Conservation (phyloP, 208 protist species). For the Trypanosoma boissoni region DNA sequence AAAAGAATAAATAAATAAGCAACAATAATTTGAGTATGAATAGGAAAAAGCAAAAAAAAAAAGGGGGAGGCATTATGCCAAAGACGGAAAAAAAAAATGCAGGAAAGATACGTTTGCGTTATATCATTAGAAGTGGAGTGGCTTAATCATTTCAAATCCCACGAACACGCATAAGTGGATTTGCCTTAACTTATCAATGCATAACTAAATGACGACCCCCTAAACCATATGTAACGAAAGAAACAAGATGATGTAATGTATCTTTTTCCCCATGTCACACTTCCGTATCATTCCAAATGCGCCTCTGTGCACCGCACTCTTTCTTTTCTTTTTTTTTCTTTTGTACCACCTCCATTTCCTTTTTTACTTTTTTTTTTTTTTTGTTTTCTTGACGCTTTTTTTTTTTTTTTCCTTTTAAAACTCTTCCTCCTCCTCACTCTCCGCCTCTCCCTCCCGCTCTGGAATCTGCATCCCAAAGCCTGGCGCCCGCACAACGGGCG, state of each 20-base stretch:
- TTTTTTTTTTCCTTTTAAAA: constrained; percentile 11
- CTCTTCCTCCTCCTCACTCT: constrained; percentile 43
- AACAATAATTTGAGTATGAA: no score
- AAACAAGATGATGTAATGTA: neutral
- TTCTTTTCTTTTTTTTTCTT: neutral
- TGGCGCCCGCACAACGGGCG: constrained; percentile 52
- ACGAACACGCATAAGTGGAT: no score
- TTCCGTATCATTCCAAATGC: neutral
- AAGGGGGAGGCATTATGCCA: neutral
- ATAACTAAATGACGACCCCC: no score
- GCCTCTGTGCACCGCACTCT: neutral
- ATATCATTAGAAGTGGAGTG: no score
- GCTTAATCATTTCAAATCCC: no score
- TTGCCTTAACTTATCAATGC: no score
- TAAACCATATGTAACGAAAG: no score
- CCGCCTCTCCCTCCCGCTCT: constrained; percentile 32
- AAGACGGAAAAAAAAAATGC: no score
- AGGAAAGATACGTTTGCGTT: no score
- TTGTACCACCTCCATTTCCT: neutral
- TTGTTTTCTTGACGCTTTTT: neutral
- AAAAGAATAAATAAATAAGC: no score
- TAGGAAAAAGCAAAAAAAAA: constrained; percentile 4
- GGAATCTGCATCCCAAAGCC: constrained; percentile 45
- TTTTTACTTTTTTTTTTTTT: neutral
- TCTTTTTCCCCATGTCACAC: neutral